These are phyloP conservation scores for Penicillium frequentans DNA, from an alignment of 2,329 filamentous ascomycete species.

Conservation along the genomic window DNA sequence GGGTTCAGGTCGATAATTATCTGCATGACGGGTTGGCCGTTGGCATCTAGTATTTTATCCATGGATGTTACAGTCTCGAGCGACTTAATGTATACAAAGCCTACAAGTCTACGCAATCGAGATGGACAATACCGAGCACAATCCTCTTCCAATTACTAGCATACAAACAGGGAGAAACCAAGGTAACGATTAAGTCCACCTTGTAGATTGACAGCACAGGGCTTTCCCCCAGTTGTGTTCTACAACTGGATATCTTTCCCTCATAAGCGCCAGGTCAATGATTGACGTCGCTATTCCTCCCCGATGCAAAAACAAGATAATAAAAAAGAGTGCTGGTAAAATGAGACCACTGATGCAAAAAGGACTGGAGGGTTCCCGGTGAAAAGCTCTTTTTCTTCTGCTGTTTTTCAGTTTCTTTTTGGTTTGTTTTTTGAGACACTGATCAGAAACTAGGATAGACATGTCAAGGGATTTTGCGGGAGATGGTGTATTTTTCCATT, in stretches of 20 bases:
- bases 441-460: conserved; percentile 42
- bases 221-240: conserved; percentile 88
- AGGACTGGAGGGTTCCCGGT: conserved; percentile 29
- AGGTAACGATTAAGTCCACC: conserved; percentile 88
- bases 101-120: conserved; percentile 1
- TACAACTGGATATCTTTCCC: conserved; percentile 93
- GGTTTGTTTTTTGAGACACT: conserved; percentile 31
- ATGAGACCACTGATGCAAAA: conserved; percentile 27
- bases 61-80: neutral
- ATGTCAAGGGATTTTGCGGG: conserved; percentile 34
- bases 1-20: neutral
- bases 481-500: conserved; percentile 19
- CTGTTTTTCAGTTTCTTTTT: conserved; percentile 35
- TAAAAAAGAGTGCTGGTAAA: conserved; percentile 28
- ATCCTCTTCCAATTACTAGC: conserved; percentile 39
- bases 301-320: conserved; percentile 31
- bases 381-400: conserved; percentile 33
- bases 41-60: neutral
- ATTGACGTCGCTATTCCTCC: conserved; percentile 45
- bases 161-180: conserved; percentile 46
- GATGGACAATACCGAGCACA: conserved; percentile 30
- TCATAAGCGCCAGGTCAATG: conserved; percentile 83
- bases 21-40: neutral
- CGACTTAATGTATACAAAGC: neutral
- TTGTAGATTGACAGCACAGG: conserved; percentile 81